phyloP scores from a whole-genome alignment of 164 flowering plant species.

The Magnolia sinica region DNA sequence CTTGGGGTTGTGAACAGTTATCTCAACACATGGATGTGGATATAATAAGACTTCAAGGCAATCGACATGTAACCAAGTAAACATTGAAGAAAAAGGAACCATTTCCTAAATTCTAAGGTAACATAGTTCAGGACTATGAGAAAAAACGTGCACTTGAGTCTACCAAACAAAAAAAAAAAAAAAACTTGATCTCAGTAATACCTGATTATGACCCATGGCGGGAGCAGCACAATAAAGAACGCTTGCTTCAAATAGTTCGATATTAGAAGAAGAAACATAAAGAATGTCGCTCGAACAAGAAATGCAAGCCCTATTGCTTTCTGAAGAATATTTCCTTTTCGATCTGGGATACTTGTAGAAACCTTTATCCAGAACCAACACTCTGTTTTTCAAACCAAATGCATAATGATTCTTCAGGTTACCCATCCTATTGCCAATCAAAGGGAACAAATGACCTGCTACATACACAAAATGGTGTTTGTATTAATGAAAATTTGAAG shows the following conservation, averaged over 20 bases:
- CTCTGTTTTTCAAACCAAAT: constrained; percentile 5
- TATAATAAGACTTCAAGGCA: too few relatives aligned
- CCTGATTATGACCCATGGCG: constrained; percentile 91
- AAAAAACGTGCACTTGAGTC: not conserved
- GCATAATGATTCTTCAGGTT: constrained; percentile 19
- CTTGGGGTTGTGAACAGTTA: too few relatives aligned
- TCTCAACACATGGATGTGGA: too few relatives aligned
- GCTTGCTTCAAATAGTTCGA: constrained; percentile 33
- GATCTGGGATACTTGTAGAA: constrained; percentile 20
- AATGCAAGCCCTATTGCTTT: constrained; percentile 17
- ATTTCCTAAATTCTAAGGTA: too few relatives aligned
- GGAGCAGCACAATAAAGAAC: constrained; percentile 72
- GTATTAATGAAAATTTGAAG: not conserved
- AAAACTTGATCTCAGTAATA: constrained; percentile 15
- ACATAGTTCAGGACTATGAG: not conserved
- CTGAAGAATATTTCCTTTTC: constrained; percentile 15
- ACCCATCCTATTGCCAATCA: constrained; percentile 18
- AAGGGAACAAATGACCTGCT: constrained; percentile 19
- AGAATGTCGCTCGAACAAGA: constrained; percentile 24
- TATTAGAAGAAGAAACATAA: constrained; percentile 15
- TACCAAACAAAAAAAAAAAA: not conserved
- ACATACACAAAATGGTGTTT: not conserved
- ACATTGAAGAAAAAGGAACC: too few relatives aligned
- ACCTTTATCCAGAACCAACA: not conserved
- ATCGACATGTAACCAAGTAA: too few relatives aligned